Base-by-base conservation (phyloP, 805 yeast species). In the Starmerella bacillaris region DNA sequence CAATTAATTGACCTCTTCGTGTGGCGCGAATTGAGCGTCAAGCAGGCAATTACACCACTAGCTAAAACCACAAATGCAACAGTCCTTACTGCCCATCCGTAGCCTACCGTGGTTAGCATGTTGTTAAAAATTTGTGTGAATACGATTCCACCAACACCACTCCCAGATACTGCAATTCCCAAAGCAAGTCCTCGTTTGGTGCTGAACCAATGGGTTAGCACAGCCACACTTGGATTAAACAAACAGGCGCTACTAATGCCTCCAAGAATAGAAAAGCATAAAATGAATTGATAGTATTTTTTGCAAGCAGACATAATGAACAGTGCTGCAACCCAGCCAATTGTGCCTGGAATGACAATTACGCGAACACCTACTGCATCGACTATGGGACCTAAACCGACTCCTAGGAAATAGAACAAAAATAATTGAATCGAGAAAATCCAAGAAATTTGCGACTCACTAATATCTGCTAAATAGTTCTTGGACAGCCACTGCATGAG, bases 91-190 rank as follows among this genome's bases (percentile, higher is more conserved):
- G 76, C 63, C 76, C 78, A 72, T 1, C 56, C 61, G 49, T 60
- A 74, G 2, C 79, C 79, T n/a, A 65, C 51, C 9, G 51, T 48
- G 1, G 56, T 47, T 42, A 65, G 66, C 33, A 68, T 48, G 8
- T 58, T 48, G 36, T 64, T 54, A 37, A 74, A 50, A 48, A 68
- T 52, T 24, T 72, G 49, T 1, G 80, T 78, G 48, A 69, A 66
- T 4, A 70, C 45, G 4, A 72, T 58, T 4, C 80, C 80, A 1
- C 78, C 80, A 4, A 70, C 51, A 3, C 75, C 67, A 1, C 78
- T 78, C 4, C 79, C 80, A 12, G 69, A 53, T 38, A 72, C 67
- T 4, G 74, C 73, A 3, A 71, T 42, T 0, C 78, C 78, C 21
- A 70, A 56, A 5, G 74, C 76, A 36, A 61, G 48, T 1, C 74